phyloP scores from a whole-genome alignment of 805 yeast species.

The Metschnikowia santaceciliae region DNA sequence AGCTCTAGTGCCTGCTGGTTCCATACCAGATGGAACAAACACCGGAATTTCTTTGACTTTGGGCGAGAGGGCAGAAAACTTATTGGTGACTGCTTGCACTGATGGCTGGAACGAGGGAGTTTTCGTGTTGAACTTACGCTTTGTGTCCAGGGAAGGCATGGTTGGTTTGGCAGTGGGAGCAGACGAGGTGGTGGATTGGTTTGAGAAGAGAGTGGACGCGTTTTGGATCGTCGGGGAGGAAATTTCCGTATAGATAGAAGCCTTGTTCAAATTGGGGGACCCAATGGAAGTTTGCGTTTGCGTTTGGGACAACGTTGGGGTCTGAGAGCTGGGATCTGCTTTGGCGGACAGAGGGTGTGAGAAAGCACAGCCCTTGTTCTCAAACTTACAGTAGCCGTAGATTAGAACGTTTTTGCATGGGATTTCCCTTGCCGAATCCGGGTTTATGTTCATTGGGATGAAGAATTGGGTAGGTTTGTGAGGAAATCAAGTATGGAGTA shows the following conservation, averaged over 20 bases:
- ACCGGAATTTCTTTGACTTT: constrained; percentile 44
- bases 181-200: constrained; percentile 19
- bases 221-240: constrained; percentile 30
- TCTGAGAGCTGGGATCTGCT: constrained; percentile 7
- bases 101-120: constrained; percentile 45
- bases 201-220: not conserved
- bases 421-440: constrained; percentile 64
- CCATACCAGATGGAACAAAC: constrained; percentile 43
- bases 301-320: constrained; percentile 6
- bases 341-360: constrained; percentile 37
- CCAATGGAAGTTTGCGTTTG: constrained; percentile 2
- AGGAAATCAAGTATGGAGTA: constrained; percentile 1
- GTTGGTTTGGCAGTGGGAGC: constrained; percentile 6
- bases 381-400: constrained; percentile 85
- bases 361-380: constrained; percentile 83
- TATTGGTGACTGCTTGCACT: constrained; percentile 26
- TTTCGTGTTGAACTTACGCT: constrained; percentile 34
- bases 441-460: constrained; percentile 31
- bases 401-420: constrained; percentile 81
- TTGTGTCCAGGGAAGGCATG: constrained; percentile 10
- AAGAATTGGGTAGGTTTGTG: not conserved
- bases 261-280: not conserved
- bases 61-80: constrained; percentile 47
- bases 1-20: constrained; percentile 6
- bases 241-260: constrained; percentile 1